Base-by-base conservation (phyloP, 495 filamentous ascomycete genomes). In the Aspergillus carlsbadensis region DNA sequence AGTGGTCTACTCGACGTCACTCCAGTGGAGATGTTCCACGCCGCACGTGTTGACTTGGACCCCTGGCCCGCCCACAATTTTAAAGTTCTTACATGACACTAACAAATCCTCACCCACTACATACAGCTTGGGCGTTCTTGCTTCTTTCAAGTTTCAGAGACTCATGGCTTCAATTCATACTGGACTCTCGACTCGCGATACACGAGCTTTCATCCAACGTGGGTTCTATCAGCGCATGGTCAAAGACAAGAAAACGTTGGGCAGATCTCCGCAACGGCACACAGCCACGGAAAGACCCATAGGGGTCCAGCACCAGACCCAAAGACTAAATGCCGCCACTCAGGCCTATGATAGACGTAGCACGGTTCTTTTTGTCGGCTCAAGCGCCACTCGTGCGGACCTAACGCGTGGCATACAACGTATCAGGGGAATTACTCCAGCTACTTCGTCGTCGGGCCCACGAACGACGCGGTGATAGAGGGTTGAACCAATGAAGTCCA, bases 271-370 rank as follows among this genome's bases (percentile, higher is more conserved):
- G 24, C 43, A 14, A 46, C 13, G 24, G 10, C n/a, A 42, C 35
- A 37, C 43, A 46, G 43, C 43, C 43, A 46, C 43, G 20, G 43
- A 15, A 15, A 33, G 43, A 46, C 43, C 43, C 43, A 46, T 5
- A 29, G 15, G 21, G 18, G 10, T 29, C 43, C 37, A 17, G 14
- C n/a, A n/a, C 37, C 11, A 15, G n/a, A 17, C 15, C 17, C 17
- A n/a, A 17, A 41, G n/a, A 15, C 3, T 18, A 44, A 22, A 15
- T 44, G 21, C 10, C 21, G 41, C 41, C 41, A 44, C 41, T 26
- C 41, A 44, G 18, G 18, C 21, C 8, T n/a, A 22, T 29, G 24
- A 31, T 22, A 46, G n/a, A 7, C 37, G n/a, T 8, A 8, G 26
- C 26, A 8, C 26, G 26, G 26, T 4, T 8, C 37, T 18, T 41